These are phyloP conservation scores for Pythium periplocum DNA, from an alignment of 352 stramenopile species.

Conservation along the genomic window DNA sequence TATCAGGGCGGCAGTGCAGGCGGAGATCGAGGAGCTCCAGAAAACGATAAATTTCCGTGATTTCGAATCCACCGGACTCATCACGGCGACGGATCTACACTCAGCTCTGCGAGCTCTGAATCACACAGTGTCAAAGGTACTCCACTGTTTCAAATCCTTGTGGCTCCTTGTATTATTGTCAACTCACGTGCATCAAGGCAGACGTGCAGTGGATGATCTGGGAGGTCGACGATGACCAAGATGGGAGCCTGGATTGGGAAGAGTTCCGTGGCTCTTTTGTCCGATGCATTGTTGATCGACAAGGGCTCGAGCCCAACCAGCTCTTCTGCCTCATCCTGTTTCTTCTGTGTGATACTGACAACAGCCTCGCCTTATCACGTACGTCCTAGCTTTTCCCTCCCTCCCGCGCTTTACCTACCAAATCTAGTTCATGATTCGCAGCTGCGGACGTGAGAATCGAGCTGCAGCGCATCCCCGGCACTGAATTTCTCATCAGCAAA, in stretches of 20 bases:
- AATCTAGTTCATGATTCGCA: no score
- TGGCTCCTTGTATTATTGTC: background rate
- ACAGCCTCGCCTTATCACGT: slow-evolving; percentile 85
- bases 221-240: slow-evolving; percentile 95
- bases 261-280: slow-evolving; percentile 93
- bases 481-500: slow-evolving; percentile 31
- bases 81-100: slow-evolving; percentile 36
- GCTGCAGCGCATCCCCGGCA: slow-evolving; percentile 38
- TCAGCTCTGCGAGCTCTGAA: slow-evolving; percentile 40
- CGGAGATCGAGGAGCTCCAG: slow-evolving; percentile 45
- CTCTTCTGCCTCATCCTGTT: slow-evolving; percentile 95
- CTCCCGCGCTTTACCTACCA: no score
- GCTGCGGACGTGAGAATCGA: slow-evolving; percentile 25
- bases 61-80: slow-evolving; percentile 30
- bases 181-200: slow-evolving; percentile 23
- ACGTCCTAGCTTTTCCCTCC: background rate
- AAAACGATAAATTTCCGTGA: slow-evolving; percentile 31
- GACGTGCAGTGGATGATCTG: slow-evolving; percentile 96
- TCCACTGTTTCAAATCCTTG: background rate
- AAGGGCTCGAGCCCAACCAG: slow-evolving; percentile 89
- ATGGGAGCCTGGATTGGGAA: slow-evolving; percentile 88
- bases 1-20: slow-evolving; percentile 17
- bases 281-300: slow-evolving; percentile 87
- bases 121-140: slow-evolving; percentile 28
- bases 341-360: slow-evolving; percentile 90